phyloP scores from a whole-genome alignment of 108 stramenopile genomes.

The Pseudonitzschia multiseries region DNA sequence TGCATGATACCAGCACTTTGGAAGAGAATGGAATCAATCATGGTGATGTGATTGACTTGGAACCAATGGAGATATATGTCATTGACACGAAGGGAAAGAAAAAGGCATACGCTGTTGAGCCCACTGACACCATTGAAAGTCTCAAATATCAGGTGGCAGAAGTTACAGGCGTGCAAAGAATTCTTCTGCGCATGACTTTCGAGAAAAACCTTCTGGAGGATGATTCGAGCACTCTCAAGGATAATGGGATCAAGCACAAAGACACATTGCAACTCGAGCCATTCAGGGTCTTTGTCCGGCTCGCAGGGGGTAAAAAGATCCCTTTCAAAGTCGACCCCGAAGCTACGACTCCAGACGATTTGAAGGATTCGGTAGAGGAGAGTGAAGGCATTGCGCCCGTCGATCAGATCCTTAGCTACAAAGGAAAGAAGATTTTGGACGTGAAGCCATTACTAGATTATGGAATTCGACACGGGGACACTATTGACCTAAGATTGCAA shows the following conservation, averaged over 20 bases:
- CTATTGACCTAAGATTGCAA: conserved; percentile 24
- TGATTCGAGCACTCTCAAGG: conserved; percentile 3
- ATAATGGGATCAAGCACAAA: conserved; percentile 19
- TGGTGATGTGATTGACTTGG: conserved; percentile 27
- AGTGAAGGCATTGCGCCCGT: conserved; percentile 16
- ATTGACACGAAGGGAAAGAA: conserved; percentile 21
- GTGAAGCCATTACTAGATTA: conserved; percentile 10
- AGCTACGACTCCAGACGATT: not conserved
- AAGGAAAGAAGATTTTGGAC: conserved; percentile 11
- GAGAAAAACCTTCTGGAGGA: conserved; percentile 12
- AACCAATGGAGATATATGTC: conserved; percentile 37
- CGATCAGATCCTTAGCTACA: conserved; percentile 15
- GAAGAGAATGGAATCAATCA: conserved; percentile 20
- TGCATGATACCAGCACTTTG: conserved; percentile 15
- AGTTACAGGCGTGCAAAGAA: conserved; percentile 2
- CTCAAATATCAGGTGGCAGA: conserved; percentile 18
- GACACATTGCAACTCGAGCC: conserved; percentile 18
- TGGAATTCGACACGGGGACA: conserved; percentile 26
- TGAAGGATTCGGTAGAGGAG: conserved; percentile 17
- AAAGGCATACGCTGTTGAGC: conserved; percentile 10
- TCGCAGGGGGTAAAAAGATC: conserved; percentile 12
- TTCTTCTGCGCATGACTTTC: conserved; percentile 22
- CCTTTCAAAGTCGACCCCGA: conserved; percentile 21
- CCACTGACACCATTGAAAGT: conserved; percentile 6
- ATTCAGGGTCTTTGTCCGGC: conserved; percentile 16